phyloP scores from a whole-genome alignment of 805 yeast genomes.

The Cyberlindnera lachancei region DNA sequence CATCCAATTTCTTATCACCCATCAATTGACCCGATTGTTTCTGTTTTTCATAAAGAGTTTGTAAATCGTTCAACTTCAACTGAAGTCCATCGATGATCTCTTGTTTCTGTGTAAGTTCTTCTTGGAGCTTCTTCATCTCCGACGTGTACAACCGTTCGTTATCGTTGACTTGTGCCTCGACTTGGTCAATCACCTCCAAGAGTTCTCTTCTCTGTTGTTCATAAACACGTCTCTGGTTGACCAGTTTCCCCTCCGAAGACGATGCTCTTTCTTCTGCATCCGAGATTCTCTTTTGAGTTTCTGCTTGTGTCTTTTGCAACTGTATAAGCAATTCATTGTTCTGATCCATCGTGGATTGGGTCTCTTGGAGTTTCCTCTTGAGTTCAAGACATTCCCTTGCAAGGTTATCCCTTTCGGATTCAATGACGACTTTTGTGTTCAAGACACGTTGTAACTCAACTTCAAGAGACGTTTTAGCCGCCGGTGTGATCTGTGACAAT shows the following conservation, averaged over 20 bases:
- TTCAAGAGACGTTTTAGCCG: constrained; percentile 7
- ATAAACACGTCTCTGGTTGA: constrained; percentile 38
- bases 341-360: constrained; percentile 23
- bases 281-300: constrained; percentile 5
- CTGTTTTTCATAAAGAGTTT: constrained; percentile 10
- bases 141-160: constrained; percentile 41
- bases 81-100: constrained; percentile 18
- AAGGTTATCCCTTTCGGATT: constrained; percentile 30
- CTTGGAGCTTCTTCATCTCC: constrained; percentile 34
- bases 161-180: constrained; percentile 48
- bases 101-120: constrained; percentile 20
- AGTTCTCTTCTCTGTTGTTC: constrained; percentile 53
- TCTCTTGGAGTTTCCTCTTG: constrained; percentile 5
- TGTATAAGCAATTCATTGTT: constrained; percentile 8
- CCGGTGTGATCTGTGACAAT: not conserved
- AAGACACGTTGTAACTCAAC: constrained; percentile 14
- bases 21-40: constrained; percentile 14
- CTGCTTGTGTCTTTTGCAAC: constrained; percentile 9
- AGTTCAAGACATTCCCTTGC: constrained; percentile 23
- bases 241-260: constrained; percentile 34
- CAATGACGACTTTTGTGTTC: constrained; percentile 14
- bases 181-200: constrained; percentile 47
- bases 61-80: constrained; percentile 17
- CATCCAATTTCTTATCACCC: constrained; percentile 27
- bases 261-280: constrained; percentile 13